Conservation (phyloP, 208 protist genomes). For the Plasmodiophora brassicae region DNA sequence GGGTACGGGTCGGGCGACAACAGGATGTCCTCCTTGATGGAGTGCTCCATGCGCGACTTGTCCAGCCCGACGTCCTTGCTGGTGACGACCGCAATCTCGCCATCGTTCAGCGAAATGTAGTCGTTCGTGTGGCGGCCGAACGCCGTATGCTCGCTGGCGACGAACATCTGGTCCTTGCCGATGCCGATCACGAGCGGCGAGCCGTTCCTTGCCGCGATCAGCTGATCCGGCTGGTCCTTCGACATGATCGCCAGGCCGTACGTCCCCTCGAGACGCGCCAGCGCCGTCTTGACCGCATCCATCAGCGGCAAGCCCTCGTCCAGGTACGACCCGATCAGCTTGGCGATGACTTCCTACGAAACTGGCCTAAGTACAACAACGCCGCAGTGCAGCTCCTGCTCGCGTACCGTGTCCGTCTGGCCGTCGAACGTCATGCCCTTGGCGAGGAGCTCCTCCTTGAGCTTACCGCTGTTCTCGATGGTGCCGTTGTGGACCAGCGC, state of each 20-base stretch:
- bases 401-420: constrained; percentile 19
- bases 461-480: constrained; percentile 37
- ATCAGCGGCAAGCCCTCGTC: constrained; percentile 54
- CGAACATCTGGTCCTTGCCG: constrained; percentile 61
- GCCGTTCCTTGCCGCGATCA: constrained; percentile 58
- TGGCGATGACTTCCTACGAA: constrained; percentile 45
- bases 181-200: constrained; percentile 63
- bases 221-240: constrained; percentile 59
- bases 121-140: constrained; percentile 62
- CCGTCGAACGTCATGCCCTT: constrained; percentile 30
- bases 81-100: constrained; percentile 61
- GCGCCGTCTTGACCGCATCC: constrained; percentile 60
- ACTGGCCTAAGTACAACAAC: no score
- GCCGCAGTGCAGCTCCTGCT: no score
- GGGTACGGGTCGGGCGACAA: constrained; percentile 60
- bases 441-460: constrained; percentile 43
- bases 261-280: constrained; percentile 61
- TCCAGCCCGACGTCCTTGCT: constrained; percentile 56
- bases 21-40: constrained; percentile 54
- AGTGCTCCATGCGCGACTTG: constrained; percentile 52
- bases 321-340: constrained; percentile 57
- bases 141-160: constrained; percentile 56
- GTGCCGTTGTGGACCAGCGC: constrained; percentile 48
- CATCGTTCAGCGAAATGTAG: constrained; percentile 65
- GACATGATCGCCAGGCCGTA: constrained; percentile 61